These are phyloP conservation scores for Globisporangium spiculum DNA, from an alignment of 352 stramenopile species.

Conservation along the genomic window DNA sequence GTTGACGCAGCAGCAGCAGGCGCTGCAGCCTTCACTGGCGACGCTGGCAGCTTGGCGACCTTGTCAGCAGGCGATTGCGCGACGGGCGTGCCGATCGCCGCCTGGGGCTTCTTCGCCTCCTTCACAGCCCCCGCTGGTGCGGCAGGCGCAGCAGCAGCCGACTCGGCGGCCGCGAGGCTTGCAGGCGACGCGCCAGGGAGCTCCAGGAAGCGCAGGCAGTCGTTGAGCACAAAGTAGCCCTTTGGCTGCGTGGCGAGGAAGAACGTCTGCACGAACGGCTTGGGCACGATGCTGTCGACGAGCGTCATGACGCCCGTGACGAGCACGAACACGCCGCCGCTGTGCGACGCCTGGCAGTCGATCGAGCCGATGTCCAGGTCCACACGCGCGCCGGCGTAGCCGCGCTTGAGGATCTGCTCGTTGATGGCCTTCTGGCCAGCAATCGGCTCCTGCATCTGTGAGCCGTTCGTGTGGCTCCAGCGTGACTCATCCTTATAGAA, in stretches of 20 bases:
- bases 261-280: conserved; percentile 87
- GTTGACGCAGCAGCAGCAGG: conserved; percentile 28
- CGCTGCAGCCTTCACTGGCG: conserved; percentile 28
- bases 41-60: conserved; percentile 18
- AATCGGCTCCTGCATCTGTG: conserved; percentile 79
- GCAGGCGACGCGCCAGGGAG: conserved; percentile 30
- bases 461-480: conserved; percentile 79
- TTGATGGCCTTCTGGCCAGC: conserved; percentile 78
- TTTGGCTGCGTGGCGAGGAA: conserved; percentile 86
- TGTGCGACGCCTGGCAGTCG: conserved; percentile 76
- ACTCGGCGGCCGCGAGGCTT: conserved; percentile 5
- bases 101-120: conserved; percentile 23
- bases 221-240: conserved; percentile 87
- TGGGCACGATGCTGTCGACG: conserved; percentile 36
- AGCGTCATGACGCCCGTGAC: conserved; percentile 88
- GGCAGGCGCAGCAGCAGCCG: background rate
- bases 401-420: conserved; percentile 76
- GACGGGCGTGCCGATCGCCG: conserved; percentile 40
- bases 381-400: conserved; percentile 73
- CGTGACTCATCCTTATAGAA: conserved; percentile 88
- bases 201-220: conserved; percentile 84
- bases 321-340: conserved; percentile 76
- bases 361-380: conserved; percentile 83
- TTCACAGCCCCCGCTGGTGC: conserved; percentile 3
- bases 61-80: conserved; percentile 18